Conservation (phyloP, 306 rosid species). For the Quillaja saponaria region DNA sequence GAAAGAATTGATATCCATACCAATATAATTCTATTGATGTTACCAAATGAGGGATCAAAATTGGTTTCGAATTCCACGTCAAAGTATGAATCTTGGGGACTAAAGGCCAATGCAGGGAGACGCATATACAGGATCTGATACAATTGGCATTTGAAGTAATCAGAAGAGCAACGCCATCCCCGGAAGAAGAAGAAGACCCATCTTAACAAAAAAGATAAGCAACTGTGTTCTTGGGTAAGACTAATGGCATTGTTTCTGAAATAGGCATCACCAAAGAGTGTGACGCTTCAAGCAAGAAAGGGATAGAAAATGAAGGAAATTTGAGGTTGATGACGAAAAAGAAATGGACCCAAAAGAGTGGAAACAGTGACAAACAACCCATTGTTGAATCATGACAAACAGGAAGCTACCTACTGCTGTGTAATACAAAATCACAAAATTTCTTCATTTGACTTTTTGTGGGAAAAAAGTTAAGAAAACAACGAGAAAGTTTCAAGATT, state of each 20-base stretch:
- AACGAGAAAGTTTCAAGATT: not conserved
- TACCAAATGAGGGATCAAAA: conserved; percentile 63
- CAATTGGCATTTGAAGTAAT: conserved; percentile 45
- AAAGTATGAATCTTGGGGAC: conserved; percentile 47
- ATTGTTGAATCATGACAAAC: conserved; percentile 10
- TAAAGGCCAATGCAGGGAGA: conserved; percentile 43
- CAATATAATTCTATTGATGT: conserved; percentile 64
- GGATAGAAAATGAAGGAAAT: conserved; percentile 27
- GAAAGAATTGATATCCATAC: conserved; percentile 42
- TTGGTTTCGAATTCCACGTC: conserved; percentile 79
- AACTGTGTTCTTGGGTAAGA: conserved; percentile 59
- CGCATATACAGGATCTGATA: conserved; percentile 52
- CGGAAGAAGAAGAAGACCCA: conserved; percentile 35
- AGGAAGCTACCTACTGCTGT: not conserved
- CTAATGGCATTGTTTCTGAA: conserved; percentile 47
- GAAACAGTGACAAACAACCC: conserved; percentile 23
- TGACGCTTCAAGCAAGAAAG: conserved; percentile 50
- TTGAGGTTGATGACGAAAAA: conserved; percentile 28
- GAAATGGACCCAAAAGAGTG: conserved; percentile 28
- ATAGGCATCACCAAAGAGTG: conserved; percentile 75
- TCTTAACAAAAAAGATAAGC: conserved; percentile 31
- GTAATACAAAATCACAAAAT: not conserved
- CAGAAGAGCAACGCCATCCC: conserved; percentile 73
- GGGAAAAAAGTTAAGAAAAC: not conserved
- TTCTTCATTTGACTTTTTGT: not conserved